phyloP scores from a whole-genome alignment of 2,329 filamentous ascomycete species.

The Aschersonia sp. region DNA sequence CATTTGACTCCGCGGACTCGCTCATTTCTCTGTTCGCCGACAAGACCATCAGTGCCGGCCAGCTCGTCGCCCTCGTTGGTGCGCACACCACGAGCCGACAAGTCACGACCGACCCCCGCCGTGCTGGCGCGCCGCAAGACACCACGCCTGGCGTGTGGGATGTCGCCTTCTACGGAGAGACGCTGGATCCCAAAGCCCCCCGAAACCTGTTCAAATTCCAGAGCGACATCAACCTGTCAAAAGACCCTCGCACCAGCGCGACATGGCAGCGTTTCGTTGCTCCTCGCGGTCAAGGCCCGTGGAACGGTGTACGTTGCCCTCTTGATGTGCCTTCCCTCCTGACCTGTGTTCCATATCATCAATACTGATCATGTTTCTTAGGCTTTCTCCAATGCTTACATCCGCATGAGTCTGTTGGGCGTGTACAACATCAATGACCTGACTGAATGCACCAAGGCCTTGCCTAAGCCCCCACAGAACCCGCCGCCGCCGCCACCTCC shows the following conservation, averaged over 20 bases:
- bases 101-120: conserved; percentile 21
- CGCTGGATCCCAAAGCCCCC: conserved; percentile 13
- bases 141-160: conserved; percentile 37
- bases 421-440: conserved; percentile 38
- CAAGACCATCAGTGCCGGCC: conserved; percentile 33
- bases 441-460: conserved; percentile 34
- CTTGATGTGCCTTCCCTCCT: not conserved
- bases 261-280: conserved; percentile 20
- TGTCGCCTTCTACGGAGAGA: conserved; percentile 28
- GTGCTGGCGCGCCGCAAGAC: conserved; percentile 31
- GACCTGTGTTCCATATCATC: not conserved
- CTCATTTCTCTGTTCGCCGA: conserved; percentile 30
- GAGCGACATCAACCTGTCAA: conserved; percentile 23
- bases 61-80: conserved; percentile 35
- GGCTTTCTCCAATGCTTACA: conserved; percentile 34
- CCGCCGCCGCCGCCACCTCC: not conserved
- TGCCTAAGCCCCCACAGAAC: not conserved
- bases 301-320: conserved; percentile 19
- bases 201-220: conserved; percentile 21
- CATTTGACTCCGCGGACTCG: conserved; percentile 22
- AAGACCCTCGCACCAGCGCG: conserved; percentile 16
- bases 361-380: conserved; percentile 6
- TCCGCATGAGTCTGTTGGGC: conserved; percentile 35
- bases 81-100: conserved; percentile 35
- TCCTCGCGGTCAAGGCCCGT: conserved; percentile 16